These are phyloP conservation scores for Chimonanthus praecox DNA, from an alignment of 164 flowering plant genomes.

Conservation along the genomic window DNA sequence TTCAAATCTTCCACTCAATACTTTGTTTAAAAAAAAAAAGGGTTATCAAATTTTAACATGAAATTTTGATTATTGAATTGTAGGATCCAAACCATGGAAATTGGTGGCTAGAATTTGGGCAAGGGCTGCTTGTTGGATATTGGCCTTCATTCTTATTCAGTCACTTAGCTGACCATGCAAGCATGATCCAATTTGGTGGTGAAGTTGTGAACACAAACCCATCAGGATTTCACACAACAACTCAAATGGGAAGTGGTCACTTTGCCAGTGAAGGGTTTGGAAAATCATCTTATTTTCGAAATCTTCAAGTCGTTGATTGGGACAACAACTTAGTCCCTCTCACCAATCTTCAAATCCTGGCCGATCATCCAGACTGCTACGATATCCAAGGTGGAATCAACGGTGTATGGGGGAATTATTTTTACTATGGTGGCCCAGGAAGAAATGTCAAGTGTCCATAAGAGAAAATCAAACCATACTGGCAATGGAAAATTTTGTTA, in stretches of 20 bases:
- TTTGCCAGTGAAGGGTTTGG: conserved; percentile 84
- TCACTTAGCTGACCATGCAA: conserved; percentile 71
- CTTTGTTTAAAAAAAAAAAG: too few relatives aligned
- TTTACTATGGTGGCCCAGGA: conserved; percentile 98
- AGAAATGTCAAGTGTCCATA: conserved; percentile 75
- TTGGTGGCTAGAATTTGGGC: conserved; percentile 90
- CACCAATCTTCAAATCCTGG: conserved; percentile 51
- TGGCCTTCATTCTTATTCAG: conserved; percentile 90
- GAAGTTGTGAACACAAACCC: conserved; percentile 68
- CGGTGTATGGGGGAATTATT: conserved; percentile 79
- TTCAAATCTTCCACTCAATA: too few relatives aligned
- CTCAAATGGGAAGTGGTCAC: conserved; percentile 97
- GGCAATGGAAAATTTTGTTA: conserved; percentile 1
- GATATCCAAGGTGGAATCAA: conserved; percentile 65
- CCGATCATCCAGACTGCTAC: conserved; percentile 85
- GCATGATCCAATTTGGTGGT: conserved; percentile 91
- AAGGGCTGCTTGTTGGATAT: conserved; percentile 72
- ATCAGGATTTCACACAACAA: conserved; percentile 64
- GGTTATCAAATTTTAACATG: not conserved
- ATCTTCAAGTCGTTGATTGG: conserved; percentile 86
- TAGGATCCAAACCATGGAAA: conserved; percentile 94
- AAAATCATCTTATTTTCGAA: conserved; percentile 80
- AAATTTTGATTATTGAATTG: not conserved
- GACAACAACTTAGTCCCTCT: conserved; percentile 80
- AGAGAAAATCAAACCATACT: conserved; percentile 10